Conservation (phyloP, 2,329 filamentous ascomycete species). For the Hymenoscyphus repandus region DNA sequence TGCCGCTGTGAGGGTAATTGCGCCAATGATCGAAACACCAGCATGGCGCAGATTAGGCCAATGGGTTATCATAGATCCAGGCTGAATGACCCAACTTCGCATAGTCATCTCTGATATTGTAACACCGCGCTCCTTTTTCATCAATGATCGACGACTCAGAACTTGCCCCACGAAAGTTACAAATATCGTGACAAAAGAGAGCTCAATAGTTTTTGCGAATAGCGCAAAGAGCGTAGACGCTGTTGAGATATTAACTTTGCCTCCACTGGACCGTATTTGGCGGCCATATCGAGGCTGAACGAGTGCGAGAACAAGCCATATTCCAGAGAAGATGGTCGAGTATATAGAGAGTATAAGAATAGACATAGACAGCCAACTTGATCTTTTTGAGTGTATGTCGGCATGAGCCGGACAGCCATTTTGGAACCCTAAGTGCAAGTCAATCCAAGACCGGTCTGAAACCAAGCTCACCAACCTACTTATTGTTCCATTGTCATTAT, state of each 20-base stretch:
- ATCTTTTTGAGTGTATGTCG: conserved; percentile 3
- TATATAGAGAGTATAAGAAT: conserved; percentile 40
- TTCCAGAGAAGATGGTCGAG: conserved; percentile 54
- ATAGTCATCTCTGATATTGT: conserved; percentile 73
- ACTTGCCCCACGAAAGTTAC: conserved; percentile 70
- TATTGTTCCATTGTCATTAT: background rate
- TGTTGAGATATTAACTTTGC: conserved; percentile 50
- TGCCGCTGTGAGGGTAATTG: conserved; percentile 58
- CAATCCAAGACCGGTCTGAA: background rate
- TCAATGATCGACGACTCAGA: conserved; percentile 49
- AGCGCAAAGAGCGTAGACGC: conserved; percentile 62
- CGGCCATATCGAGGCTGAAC: conserved; percentile 56
- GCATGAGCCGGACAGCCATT: conserved; percentile 4
- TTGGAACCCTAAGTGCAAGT: background rate
- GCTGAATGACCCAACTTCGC: conserved; percentile 69
- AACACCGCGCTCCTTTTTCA: conserved; percentile 53
- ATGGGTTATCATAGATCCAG: conserved; percentile 67
- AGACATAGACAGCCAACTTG: conserved; percentile 5
- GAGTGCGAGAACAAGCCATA: conserved; percentile 61
- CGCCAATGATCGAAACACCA: conserved; percentile 57
- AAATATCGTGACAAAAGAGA: conserved; percentile 71
- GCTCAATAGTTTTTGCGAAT: conserved; percentile 69
- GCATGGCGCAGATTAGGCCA: conserved; percentile 61
- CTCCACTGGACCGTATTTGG: conserved; percentile 43
- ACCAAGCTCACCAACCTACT: background rate